Evolutionary conservation across 768 basidiomycete species (phyloP).

Genomic region (Naganishia onofrii): DNA sequence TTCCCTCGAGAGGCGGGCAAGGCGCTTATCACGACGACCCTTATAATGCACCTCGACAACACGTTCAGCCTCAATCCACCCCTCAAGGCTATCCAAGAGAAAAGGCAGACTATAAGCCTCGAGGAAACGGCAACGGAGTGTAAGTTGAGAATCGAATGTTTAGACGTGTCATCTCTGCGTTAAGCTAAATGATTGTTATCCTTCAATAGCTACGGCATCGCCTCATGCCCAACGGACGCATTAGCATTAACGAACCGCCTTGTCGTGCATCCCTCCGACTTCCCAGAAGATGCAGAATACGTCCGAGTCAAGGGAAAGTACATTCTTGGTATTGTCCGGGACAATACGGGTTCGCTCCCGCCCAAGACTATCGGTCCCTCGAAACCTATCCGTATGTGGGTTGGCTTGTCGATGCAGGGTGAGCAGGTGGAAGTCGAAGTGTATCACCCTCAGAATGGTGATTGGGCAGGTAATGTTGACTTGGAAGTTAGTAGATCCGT

Average conservation of each 20-base stretch:
- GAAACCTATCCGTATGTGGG: conserved; percentile 80
- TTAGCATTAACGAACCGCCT: conserved; percentile 78
- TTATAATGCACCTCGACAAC: background rate
- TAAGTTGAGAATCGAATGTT: background rate
- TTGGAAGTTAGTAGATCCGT: conserved; percentile 60
- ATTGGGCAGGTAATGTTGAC: conserved; percentile 65
- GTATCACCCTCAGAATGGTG: conserved; percentile 56
- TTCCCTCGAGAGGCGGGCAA: conserved; percentile 3
- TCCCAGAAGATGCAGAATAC: conserved; percentile 64
- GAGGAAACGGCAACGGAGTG: conserved; percentile 22
- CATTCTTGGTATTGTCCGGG: conserved; percentile 71
- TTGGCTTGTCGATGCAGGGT: conserved; percentile 73
- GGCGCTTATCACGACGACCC: conserved; percentile 22
- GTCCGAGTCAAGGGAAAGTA: conserved; percentile 71
- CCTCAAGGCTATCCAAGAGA: conserved; percentile 22
- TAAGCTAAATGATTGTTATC: background rate
- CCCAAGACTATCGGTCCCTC: conserved; percentile 74
- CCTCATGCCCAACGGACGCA: conserved; percentile 62
- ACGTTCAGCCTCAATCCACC: background rate
- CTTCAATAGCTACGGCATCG: conserved; percentile 53
- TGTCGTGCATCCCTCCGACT: conserved; percentile 75
- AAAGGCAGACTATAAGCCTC: conserved; percentile 25
- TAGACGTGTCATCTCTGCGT: background rate
- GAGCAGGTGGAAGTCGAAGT: conserved; percentile 71
- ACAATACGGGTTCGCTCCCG: conserved; percentile 68